Evolutionary conservation across 169 alveolate genomes (phyloP).

Genomic region (Plasmodium ovale): DNA sequence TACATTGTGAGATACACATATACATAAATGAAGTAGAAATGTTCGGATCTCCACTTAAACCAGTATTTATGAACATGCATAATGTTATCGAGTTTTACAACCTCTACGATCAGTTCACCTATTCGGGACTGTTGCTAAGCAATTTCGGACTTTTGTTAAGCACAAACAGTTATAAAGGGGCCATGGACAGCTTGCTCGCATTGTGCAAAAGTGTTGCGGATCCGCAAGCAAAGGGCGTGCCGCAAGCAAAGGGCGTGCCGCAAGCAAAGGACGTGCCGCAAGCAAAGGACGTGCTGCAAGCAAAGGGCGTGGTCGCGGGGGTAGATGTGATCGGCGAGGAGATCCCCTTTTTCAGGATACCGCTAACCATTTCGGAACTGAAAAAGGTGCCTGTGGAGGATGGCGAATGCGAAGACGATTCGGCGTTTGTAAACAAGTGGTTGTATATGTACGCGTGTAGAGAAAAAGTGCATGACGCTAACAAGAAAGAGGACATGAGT

Average conservation of each 20-base stretch:
- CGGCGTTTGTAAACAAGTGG: slow-evolving; percentile 38
- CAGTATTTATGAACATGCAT: slow-evolving; percentile 57
- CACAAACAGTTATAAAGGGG: slow-evolving; percentile 28
- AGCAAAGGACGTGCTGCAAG: background rate
- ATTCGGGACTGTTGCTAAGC: slow-evolving; percentile 65
- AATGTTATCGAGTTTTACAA: slow-evolving; percentile 34
- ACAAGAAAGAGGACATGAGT: slow-evolving; percentile 24
- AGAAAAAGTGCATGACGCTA: background rate
- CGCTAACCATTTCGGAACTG: slow-evolving; percentile 40
- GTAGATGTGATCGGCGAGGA: background rate
- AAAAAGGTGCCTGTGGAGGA: slow-evolving; percentile 1
- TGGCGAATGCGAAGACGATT: background rate
- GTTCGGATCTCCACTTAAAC: slow-evolving; percentile 65
- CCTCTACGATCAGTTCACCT: slow-evolving; percentile 63
- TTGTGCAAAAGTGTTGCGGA: slow-evolving; percentile 26
- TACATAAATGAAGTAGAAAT: slow-evolving; percentile 68
- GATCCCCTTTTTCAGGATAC: slow-evolving; percentile 46
- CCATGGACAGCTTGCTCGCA: slow-evolving; percentile 4
- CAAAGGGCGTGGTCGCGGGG: background rate
- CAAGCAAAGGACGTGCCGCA: background rate
- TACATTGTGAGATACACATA: slow-evolving; percentile 40
- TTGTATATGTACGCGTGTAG: slow-evolving; percentile 25
- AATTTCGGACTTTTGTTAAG: slow-evolving; percentile 50
- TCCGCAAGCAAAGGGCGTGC: background rate
- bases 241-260: background rate